Percentiles rank a stretch among this genome's conserved stretches.
Conservation (phyloP, 2,329 filamentous ascomycete species). For the Penicillium corylophilum region DNA sequence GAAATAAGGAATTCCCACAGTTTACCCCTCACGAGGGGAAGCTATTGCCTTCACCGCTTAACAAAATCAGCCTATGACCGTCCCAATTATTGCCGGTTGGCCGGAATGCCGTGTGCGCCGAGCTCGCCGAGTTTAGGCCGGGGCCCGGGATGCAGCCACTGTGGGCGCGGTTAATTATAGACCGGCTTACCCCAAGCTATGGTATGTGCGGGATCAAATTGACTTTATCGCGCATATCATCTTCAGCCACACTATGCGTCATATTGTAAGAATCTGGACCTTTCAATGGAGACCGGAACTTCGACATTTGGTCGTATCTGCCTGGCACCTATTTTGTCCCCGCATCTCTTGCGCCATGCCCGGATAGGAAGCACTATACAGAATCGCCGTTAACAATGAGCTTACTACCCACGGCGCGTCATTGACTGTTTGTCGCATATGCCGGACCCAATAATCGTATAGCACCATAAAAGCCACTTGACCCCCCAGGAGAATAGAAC, state of each 20-base stretch:
- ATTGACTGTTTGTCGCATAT: background rate
- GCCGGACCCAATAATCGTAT: background rate
- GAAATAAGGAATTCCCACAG: constrained; percentile 54
- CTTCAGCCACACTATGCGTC: background rate
- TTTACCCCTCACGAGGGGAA: constrained; percentile 10
- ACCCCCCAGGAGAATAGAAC: background rate
- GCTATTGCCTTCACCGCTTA: background rate
- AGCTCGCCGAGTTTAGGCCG: background rate
- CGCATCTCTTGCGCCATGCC: background rate
- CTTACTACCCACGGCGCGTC: background rate
- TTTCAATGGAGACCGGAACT: background rate
- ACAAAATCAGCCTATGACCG: background rate
- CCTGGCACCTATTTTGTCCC: background rate
- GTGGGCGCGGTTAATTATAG: too few species aligned
- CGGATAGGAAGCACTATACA: background rate
- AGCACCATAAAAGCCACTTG: background rate
- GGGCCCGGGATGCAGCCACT: background rate
- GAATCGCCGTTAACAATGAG: background rate
- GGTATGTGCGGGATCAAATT: background rate
- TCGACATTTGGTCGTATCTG: background rate
- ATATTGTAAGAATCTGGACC: background rate
- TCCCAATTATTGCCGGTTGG: background rate
- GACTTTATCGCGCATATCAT: background rate
- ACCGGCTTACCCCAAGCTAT: too few species aligned
- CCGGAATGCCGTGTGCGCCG: background rate